phyloP scores from a whole-genome alignment of 208 protist genomes.

The Leishmania aethiopica region DNA sequence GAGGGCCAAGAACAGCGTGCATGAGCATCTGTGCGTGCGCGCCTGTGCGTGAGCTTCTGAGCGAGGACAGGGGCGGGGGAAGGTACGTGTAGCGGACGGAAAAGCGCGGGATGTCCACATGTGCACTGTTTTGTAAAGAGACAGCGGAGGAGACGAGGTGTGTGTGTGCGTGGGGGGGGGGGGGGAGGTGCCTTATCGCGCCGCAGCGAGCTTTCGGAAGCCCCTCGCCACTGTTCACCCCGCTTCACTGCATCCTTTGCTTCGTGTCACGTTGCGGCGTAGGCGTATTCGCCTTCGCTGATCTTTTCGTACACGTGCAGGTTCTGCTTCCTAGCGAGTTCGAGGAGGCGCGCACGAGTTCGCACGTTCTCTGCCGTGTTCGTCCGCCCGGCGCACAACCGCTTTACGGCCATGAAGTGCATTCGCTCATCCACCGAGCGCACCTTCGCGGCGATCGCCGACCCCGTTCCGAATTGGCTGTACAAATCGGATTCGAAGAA shows the following conservation, averaged over 20 bases:
- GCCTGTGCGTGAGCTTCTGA: not conserved
- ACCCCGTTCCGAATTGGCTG: constrained; percentile 22
- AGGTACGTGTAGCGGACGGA: not conserved
- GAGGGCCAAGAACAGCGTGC: not conserved
- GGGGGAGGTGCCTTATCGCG: not conserved
- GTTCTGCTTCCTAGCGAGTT: constrained; percentile 38
- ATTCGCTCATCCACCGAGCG: constrained; percentile 29
- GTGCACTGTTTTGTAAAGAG: not conserved
- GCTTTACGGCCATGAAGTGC: constrained; percentile 73
- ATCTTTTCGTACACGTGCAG: constrained; percentile 73
- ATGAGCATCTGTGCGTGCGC: not conserved
- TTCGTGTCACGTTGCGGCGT: not conserved
- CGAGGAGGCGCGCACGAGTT: constrained; percentile 26
- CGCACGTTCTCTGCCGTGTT: constrained; percentile 1
- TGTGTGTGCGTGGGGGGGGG: too few relatives aligned
- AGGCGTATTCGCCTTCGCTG: constrained; percentile 47
- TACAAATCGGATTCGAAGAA: constrained; percentile 66
- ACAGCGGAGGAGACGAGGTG: too few relatives aligned
- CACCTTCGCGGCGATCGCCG: constrained; percentile 26
- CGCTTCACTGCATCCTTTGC: not conserved
- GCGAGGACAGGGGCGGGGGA: not conserved
- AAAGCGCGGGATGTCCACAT: not conserved
- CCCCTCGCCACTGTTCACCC: not conserved
- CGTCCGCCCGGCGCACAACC: constrained; percentile 9
- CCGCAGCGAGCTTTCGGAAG: not conserved